Percentiles rank a stretch among this genome's conserved stretches.
Evolutionary conservation across 1,284 basidiomycete species (phyloP).

Genomic region (Ustilago xerochloae): DNA sequence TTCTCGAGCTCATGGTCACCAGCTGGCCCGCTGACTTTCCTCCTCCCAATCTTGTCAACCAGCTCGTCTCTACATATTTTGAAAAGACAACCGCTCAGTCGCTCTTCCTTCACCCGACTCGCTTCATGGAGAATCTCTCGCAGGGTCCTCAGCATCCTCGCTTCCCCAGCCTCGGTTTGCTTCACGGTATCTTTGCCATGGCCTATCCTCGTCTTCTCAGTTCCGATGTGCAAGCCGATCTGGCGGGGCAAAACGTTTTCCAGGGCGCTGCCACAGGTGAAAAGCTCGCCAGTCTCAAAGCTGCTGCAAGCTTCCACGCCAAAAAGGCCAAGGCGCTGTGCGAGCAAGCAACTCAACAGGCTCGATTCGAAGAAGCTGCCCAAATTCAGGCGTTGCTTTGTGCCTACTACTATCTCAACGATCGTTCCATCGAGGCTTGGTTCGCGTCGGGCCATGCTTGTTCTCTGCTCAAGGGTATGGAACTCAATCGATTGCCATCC

Average conservation of each 20-base stretch:
- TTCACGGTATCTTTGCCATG: conserved; percentile 57
- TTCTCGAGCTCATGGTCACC: conserved; percentile 53
- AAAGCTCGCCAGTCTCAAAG: conserved; percentile 37
- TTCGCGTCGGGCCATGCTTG: conserved; percentile 31
- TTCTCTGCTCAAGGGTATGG: conserved; percentile 47
- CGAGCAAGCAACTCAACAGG: conserved; percentile 30
- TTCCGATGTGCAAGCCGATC: conserved; percentile 18
- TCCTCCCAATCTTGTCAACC: conserved; percentile 49
- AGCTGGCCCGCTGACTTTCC: conserved; percentile 60
- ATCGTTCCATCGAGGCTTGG: conserved; percentile 57
- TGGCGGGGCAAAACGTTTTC: conserved; percentile 17
- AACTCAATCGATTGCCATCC: conserved; percentile 47
- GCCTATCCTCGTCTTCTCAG: conserved; percentile 34
- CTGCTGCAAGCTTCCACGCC: conserved; percentile 49
- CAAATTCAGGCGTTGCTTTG: conserved; percentile 44
- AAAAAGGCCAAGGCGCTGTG: conserved; percentile 42
- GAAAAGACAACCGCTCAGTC: conserved; percentile 38
- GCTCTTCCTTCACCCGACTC: conserved; percentile 46
- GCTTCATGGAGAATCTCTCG: conserved; percentile 49
- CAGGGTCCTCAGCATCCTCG: conserved; percentile 48
- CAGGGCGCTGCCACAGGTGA: conserved; percentile 30
- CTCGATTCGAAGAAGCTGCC: conserved; percentile 45
- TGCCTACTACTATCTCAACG: conserved; percentile 52
- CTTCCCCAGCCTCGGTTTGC: conserved; percentile 48
- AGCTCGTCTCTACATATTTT: conserved; percentile 50